phyloP scores from a whole-genome alignment of 768 basidiomycete species.

The Amanita muscaria region DNA sequence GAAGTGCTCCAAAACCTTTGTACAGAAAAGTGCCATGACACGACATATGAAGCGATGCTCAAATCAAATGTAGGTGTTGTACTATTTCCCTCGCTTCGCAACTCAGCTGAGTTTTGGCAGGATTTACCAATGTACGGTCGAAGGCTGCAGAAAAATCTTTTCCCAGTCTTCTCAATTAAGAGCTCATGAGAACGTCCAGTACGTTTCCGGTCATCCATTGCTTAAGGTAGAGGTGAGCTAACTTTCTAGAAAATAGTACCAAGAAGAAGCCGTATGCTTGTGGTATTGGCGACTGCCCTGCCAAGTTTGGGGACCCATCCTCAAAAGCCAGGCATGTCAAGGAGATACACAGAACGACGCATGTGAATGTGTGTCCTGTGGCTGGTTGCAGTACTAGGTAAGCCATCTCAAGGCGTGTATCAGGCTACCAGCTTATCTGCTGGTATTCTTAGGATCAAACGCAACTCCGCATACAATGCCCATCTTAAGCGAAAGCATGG shows the following conservation, averaged over 20 bases:
- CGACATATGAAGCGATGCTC: no score
- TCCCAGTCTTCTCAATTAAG: slow-evolving; percentile 51
- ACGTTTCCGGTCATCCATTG: slow-evolving; percentile 18
- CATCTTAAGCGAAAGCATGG: slow-evolving; percentile 48
- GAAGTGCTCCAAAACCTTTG: no score
- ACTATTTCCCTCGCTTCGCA: no score
- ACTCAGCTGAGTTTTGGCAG: no score
- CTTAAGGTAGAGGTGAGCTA: neutral
- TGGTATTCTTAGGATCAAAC: slow-evolving; percentile 45
- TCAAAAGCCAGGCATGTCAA: slow-evolving; percentile 57
- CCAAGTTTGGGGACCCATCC: slow-evolving; percentile 60
- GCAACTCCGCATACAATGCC: slow-evolving; percentile 44
- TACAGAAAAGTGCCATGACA: no score
- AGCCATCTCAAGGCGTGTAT: slow-evolving; percentile 9
- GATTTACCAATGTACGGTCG: slow-evolving; percentile 23
- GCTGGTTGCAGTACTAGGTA: slow-evolving; percentile 41
- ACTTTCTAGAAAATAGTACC: slow-evolving; percentile 30
- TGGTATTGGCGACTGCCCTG: slow-evolving; percentile 33
- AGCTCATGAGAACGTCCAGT: slow-evolving; percentile 64
- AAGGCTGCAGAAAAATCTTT: slow-evolving; percentile 45
- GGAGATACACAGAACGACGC: slow-evolving; percentile 41
- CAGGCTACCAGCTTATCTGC: slow-evolving; percentile 5
- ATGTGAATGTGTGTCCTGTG: slow-evolving; percentile 37
- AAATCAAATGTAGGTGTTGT: no score
- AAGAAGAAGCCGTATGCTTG: slow-evolving; percentile 45